Evolutionary conservation across 305 asterid species (phyloP).

Genomic region (Fraxinus platypoda): DNA sequence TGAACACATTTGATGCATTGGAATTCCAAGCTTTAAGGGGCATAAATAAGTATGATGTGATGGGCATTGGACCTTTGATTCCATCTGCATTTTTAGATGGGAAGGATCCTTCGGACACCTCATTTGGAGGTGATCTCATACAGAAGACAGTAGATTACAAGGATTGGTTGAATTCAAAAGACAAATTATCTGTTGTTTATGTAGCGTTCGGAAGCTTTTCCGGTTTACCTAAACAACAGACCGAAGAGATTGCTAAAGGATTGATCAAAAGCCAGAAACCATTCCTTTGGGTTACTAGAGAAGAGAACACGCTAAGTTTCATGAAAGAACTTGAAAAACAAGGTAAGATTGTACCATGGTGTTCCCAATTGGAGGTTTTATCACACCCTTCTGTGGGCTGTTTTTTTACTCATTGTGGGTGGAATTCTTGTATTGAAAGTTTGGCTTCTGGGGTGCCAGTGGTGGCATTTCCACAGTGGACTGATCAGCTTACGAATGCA

Average conservation of each 20-base stretch:
- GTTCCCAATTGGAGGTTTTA: conserved; percentile 43
- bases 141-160: background rate
- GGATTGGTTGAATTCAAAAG: conserved; percentile 33
- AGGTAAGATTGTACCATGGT: conserved; percentile 43
- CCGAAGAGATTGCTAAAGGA: conserved; percentile 30
- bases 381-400: conserved; percentile 28
- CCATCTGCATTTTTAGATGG: conserved; percentile 18
- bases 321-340: conserved; percentile 26
- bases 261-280: conserved; percentile 18
- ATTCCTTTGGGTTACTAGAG: conserved; percentile 35
- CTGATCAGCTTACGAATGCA: conserved; percentile 38
- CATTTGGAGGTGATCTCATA: conserved; percentile 37
- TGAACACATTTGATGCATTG: conserved; percentile 28
- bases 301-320: conserved; percentile 13
- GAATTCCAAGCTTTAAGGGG: conserved; percentile 18
- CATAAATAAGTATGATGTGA: conserved; percentile 4
- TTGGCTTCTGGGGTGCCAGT: conserved; percentile 37
- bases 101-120: conserved; percentile 10
- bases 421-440: conserved; percentile 46
- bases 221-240: conserved; percentile 23
- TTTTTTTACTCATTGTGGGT: conserved; percentile 38
- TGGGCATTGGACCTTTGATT: conserved; percentile 30
- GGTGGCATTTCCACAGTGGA: conserved; percentile 43
- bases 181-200: conserved; percentile 35
- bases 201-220: conserved; percentile 46